Base-by-base conservation (phyloP, 768 basidiomycete species). In the Phylloporus scabripes region DNA sequence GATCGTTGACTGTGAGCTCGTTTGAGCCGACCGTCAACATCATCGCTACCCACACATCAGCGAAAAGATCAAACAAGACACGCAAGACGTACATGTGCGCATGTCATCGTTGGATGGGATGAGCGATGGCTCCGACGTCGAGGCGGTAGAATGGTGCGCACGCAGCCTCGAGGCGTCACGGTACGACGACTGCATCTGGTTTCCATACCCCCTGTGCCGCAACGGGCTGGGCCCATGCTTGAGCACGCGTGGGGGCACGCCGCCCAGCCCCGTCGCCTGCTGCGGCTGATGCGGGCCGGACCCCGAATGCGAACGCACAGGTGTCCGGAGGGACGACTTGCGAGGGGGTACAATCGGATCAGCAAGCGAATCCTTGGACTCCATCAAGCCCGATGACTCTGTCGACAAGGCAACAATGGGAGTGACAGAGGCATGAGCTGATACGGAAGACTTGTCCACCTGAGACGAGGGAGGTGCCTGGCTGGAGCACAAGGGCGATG, bases 41-140 rank as follows among this genome's bases (percentile, higher is more conserved):
- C 24, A 38, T 49, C 7, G 49, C 49, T 53, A 46, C 42, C 42
- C 28, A 10, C 38, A 45, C 49, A 40, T 54, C 57, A 65, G 46
- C 20, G 5, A 12, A 28, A 46, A 28, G 20, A 33, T 46, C 38
- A 44, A 43, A 47, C 12, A 44, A 57, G 42, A 17, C 17, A n/a
- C 41, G 29, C 31, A 44, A 49, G 38, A 66, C 77, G 73, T 64
- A 82, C 82, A 66, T 36, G 68, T 56, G 55, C 72, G 76, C 11
- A 62, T 59, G 32, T 80, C 82, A 49, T 81, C 79, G 32, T 70
- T 70, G 26, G 60, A 43, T 20, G 82, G 74, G 43, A 90, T 63
- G 39, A 91, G 73, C 5, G 87, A 89, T n/a, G 88, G 88, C 66
- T 91, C 88, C 42, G 88, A 91, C 51, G 77, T 85, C 42, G 85